Conservation (phyloP, 176 grass and related monocot genomes). For the Phoenix dactylifera region DNA sequence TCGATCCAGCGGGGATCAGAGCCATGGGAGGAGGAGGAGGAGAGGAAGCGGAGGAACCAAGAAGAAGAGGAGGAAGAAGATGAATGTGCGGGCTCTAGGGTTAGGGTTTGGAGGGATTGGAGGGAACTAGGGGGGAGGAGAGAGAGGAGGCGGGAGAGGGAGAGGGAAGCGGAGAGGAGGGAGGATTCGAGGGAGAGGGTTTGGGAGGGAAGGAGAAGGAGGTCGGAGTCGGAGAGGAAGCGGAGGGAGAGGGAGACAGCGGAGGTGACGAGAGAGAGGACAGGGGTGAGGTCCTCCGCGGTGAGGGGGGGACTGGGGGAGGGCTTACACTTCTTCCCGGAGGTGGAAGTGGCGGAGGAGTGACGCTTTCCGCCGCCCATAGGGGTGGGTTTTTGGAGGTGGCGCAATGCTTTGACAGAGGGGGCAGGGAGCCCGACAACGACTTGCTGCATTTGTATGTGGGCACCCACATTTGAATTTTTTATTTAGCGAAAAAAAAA, state of each 20-base stretch:
- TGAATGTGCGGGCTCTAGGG: slow-evolving; percentile 28
- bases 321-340: too few relatives aligned
- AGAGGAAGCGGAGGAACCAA: slow-evolving; percentile 75
- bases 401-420: too few relatives aligned
- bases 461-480: too few relatives aligned
- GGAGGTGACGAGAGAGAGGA: slow-evolving; percentile 38
- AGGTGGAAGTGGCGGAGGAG: too few relatives aligned
- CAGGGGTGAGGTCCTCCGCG: slow-evolving; percentile 16
- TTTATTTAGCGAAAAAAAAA: too few relatives aligned
- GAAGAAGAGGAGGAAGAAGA: slow-evolving; percentile 32
- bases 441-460: too few relatives aligned
- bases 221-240: slow-evolving; percentile 28
- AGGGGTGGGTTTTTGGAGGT: too few relatives aligned
- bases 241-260: slow-evolving; percentile 39
- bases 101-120: slow-evolving; percentile 26
- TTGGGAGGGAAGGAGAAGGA: slow-evolving; percentile 10
- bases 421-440: too few relatives aligned
- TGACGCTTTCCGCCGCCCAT: too few relatives aligned
- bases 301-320: too few relatives aligned
- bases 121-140: slow-evolving; percentile 31
- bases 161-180: slow-evolving; percentile 36
- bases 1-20: slow-evolving; percentile 38
- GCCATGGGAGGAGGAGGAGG: slow-evolving; percentile 25
- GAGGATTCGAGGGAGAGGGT: slow-evolving; percentile 17
- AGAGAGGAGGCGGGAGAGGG: slow-evolving; percentile 32